A percentile compares a stretch with the other conserved stretches of the same genome.
These are phyloP conservation scores for Peterozyma xylosa DNA, from an alignment of 805 yeast genomes.

Conservation along the genomic window DNA sequence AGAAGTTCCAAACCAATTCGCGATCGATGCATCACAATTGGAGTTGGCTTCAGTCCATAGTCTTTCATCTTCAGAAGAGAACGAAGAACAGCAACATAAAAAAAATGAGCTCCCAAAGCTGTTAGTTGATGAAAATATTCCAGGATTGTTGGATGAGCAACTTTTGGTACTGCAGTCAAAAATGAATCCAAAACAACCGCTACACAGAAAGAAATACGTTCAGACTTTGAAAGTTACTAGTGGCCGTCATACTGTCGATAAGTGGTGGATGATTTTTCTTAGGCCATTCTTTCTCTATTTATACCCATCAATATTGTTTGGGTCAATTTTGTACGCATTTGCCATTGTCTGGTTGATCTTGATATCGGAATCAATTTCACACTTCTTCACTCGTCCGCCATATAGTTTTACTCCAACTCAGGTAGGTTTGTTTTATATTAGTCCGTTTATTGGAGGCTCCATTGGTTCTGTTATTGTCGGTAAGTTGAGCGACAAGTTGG, in stretches of 20 bases:
- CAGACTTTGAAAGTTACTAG: slow-evolving; percentile 32
- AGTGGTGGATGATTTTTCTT: slow-evolving; percentile 47
- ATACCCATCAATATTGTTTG: slow-evolving; percentile 46
- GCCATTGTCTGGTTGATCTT: slow-evolving; percentile 61
- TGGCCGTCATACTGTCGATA: slow-evolving; percentile 42
- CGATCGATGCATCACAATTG: neutral
- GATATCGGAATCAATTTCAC: slow-evolving; percentile 47
- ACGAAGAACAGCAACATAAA: neutral
- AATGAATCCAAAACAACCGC: neutral
- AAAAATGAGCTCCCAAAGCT: neutral
- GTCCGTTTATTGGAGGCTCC: slow-evolving; percentile 52
- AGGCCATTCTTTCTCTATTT: slow-evolving; percentile 43
- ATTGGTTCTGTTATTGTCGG: slow-evolving; percentile 52
- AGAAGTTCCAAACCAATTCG: slow-evolving; percentile 4
- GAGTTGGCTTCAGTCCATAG: neutral
- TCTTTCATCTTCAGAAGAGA: slow-evolving; percentile 1
- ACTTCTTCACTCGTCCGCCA: slow-evolving; percentile 36
- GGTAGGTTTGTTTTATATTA: slow-evolving; percentile 45
- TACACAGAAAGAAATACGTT: slow-evolving; percentile 14
- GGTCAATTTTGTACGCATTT: slow-evolving; percentile 43
- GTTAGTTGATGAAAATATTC: neutral
- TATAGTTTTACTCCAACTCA: slow-evolving; percentile 37
- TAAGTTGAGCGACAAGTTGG: slow-evolving; percentile 37
- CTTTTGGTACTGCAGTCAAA: neutral
- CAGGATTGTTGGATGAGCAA: neutral